Evolutionary conservation across 306 rosid species (phyloP), one percentile per base, ranked within the genome.

Genomic region (Pachyrhizus erosus): DNA sequence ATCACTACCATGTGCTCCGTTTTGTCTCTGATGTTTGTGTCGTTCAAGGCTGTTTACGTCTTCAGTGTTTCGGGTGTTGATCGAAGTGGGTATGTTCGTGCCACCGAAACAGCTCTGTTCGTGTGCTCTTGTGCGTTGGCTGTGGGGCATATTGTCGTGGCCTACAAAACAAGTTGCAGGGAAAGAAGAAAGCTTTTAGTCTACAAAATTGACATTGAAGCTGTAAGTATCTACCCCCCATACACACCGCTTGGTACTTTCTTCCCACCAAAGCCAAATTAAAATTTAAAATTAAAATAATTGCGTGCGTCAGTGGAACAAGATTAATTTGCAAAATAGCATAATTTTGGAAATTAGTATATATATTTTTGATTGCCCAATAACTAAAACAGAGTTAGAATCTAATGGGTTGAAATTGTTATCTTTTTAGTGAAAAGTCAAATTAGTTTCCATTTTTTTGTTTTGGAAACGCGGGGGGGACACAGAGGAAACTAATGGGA

Each of bases 121-220:
- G 7, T 88, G 31, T 91, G 97, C 27, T 96, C 99, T 11, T 81
- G 77, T 72, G 89, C 48, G 80, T 89, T 96, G 90, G 97, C 97
- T 5, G 86, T 91, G 83, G 99, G 94, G 10, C 99, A 96, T 81
- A 74, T 96, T 21, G 87, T 86, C 7, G 98, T 91, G 68, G 99
- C 99, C 3, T 92, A 96, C 68, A 90, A 94, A 83, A 96, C 99
- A 12, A 92, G 98, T 89, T 96, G 99, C 91, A 92, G 93, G 86
- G 99, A 96, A 70, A 89, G 98, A 82, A 75, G 98, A 72, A 96
- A 93, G 92, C 99, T 96, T 74, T 78, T 90, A 85, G 97, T 96
- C 70, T 96, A 92, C 90, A 96, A 89, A 83, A 96, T 96, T 82
- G 99, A 96, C 88, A 90, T 93, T 37, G 99, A 96, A 91, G 92